Conservation (phyloP, 2,329 filamentous ascomycete species). For the Lasiodiplodia theobromae region DNA sequence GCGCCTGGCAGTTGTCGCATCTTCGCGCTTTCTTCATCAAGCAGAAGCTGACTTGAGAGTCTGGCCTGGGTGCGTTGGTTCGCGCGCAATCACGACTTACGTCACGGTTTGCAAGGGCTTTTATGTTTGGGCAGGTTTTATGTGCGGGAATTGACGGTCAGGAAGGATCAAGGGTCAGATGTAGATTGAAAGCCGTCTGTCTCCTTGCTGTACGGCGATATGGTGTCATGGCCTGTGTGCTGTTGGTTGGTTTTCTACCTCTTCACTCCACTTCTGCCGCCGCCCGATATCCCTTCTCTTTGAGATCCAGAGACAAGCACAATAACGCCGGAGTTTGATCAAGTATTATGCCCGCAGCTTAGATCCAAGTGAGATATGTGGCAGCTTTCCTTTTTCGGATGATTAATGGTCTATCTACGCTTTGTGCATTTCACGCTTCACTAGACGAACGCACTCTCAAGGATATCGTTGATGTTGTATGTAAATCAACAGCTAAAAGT, state of each 20-base stretch:
- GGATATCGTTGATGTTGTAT: not conserved
- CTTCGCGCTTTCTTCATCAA: slow-evolving; percentile 99
- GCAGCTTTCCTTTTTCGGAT: not conserved
- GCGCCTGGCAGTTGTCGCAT: slow-evolving; percentile 96
- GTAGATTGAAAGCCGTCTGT: slow-evolving; percentile 1
- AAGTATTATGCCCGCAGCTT: not conserved
- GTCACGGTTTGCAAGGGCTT: not conserved
- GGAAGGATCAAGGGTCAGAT: not conserved
- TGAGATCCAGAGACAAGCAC: not conserved
- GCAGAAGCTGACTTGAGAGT: slow-evolving; percentile 89
- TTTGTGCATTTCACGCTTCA: not conserved
- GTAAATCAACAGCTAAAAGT: slow-evolving; percentile 12
- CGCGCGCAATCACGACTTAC: slow-evolving; percentile 14
- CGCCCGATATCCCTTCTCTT: not conserved
- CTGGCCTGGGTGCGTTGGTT: not conserved
- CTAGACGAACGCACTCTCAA: not conserved
- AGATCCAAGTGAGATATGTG: not conserved
- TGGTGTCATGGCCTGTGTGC: not conserved
- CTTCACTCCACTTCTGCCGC: not conserved
- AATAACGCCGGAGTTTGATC: not conserved
- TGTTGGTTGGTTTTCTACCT: not conserved
- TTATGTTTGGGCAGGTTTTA: slow-evolving; percentile 6
- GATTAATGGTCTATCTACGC: not conserved
- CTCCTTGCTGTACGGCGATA: not conserved
- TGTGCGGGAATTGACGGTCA: not conserved